Evolutionary conservation across 176 grass and related monocot species (phyloP).

Genomic region (Zizania latifolia): DNA sequence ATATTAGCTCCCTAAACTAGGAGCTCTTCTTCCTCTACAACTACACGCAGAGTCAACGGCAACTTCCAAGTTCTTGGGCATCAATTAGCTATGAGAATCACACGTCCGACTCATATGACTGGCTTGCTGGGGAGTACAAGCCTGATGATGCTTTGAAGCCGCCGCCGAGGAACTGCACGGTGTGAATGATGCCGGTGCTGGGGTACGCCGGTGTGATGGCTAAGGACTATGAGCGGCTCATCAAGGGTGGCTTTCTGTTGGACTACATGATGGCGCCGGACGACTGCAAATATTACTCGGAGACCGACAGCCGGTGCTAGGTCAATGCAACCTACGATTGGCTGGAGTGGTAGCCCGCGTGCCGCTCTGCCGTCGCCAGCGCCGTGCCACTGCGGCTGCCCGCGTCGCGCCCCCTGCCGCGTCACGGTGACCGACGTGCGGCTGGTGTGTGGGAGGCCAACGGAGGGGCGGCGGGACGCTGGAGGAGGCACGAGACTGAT

Average conservation of each 20-base stretch:
- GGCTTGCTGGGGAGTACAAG: constrained; percentile 9
- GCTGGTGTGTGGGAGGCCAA: no score
- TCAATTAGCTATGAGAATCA: background rate
- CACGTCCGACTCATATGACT: background rate
- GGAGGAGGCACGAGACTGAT: no score
- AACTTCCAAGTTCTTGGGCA: background rate
- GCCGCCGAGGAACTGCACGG: background rate
- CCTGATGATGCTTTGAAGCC: background rate
- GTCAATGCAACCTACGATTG: background rate
- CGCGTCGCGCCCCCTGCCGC: no score
- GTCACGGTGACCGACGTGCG: no score
- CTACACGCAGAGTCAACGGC: background rate
- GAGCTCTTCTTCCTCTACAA: constrained; percentile 40
- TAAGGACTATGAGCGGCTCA: constrained; percentile 6
- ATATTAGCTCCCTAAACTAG: constrained; percentile 19
- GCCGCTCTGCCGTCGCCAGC: no score
- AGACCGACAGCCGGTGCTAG: constrained; percentile 5
- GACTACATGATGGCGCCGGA: background rate
- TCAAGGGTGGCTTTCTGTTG: constrained; percentile 36
- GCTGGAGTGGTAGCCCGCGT: no score
- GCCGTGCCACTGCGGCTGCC: no score
- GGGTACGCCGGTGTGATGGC: background rate
- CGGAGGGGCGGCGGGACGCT: no score
- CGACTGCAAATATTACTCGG: background rate
- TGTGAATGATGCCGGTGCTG: constrained; percentile 25